Base-by-base conservation (phyloP, 1,284 basidiomycete genomes). In the Leccinum angustisporum region DNA sequence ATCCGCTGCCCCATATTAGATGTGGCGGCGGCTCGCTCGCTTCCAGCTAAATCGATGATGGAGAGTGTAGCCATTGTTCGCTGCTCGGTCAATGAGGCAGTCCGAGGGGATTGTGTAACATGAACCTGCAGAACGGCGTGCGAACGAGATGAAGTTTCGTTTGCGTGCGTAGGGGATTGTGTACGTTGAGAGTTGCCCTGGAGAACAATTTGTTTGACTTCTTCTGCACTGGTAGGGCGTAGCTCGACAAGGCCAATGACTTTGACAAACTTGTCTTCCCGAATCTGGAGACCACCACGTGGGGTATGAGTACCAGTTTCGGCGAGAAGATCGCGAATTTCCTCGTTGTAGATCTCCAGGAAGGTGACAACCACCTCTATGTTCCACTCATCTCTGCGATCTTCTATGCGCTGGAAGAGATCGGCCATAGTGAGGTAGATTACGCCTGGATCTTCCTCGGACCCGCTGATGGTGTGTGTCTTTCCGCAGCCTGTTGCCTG, bases 401-500 rank as follows among this genome's bases (percentile, higher is more conserved):
- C 92, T 59, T 92, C 87, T 65, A 98, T 96, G 54, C 88, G 85
- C 67, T 90, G 87, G 74, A 97, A 98, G 61, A 98, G 86, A 75
- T 97, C 94, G 51, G 92, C 86, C 95, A 98, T 98, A n/a, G 95
- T 93, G 61, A 93, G 83, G 75, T 97, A 95, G 74, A 98, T 97
- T 70, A 97, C 88, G 31, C 96, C 96, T 14, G 95, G 93, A 74
- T 96, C 91, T 18, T 77, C 72, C 56, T 91, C 87, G 31, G 90
- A 90, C 63, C 96, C 96, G 71, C 94, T 97, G 73, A 98, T 97
- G 31, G 96, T 98, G 76, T 98, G 95, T 10, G 96, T 98, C 78
- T 98, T 98, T 63, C 96, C 96, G 74, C 96, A 98, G 16, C 96
- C 96, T 11, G 96, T 98, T 18, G 96, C 96, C 95, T 98, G 70